Evolutionary conservation across 768 basidiomycete species (phyloP), one percentile per base, ranked within the genome.

Genomic region (Wakefieldia striispora): DNA sequence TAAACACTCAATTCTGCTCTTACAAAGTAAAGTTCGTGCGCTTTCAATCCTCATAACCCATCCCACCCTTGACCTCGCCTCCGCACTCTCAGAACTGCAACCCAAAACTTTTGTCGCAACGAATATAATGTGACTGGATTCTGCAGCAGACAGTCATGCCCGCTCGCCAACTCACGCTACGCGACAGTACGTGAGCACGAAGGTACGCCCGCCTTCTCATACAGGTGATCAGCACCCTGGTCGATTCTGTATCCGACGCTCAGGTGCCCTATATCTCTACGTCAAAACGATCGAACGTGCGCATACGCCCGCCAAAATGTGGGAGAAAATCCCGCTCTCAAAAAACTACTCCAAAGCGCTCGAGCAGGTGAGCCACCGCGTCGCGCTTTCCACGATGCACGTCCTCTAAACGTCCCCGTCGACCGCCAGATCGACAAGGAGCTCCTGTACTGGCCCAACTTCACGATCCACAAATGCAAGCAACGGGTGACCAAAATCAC

Each of bases 401-500:
- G 29, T n/a, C 35, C 4, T 13, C 7, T 12, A 16, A 31, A 14
- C 10, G 12, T 37, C 11, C 20, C 33, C n/a, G 23, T 36, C 36
- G 40, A 33, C 33, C 16, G 20, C 26, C 56, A 98, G 95, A 95
- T 99, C 62, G 97, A 98, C 75, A 79, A 77, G 45, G 92, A 98
- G 64, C 80, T 98, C 52, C 79, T 93, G n/a, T 92, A 97, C 67
- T 98, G 97, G 97, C 95, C 97, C 4, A 94, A 94, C 61, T 98
- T 95, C 69, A 84, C 84, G 27, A 88, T 94, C 46, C 97, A 97
- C 75, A 98, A 97, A 73, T 98, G 97, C 81, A 99, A 99, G 77
- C 97, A 99, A 72, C 84, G 97, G 39, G 79, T 97, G 26, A 99
- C 97, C 11, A 99, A 98, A 75, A 97, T 99, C 60, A 98, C 95